A percentile compares a stretch with the other conserved stretches of the same genome.
Conservation (phyloP, 495 filamentous ascomycete species). For the Pyronema omphalodes region DNA sequence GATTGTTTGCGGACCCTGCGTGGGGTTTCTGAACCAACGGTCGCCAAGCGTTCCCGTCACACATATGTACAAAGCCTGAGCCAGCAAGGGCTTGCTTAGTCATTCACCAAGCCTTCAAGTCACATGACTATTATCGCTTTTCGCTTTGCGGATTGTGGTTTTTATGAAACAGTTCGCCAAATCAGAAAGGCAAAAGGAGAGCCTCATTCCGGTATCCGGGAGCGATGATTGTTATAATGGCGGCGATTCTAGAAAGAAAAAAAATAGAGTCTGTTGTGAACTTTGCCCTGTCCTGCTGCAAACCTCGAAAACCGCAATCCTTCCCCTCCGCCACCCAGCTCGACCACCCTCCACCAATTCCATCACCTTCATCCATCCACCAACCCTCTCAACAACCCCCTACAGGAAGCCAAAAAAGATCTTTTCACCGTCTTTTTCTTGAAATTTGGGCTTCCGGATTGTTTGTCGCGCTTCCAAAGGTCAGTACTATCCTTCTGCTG, state of each 20-base stretch:
- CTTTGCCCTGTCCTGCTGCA: background rate
- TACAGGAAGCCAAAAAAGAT: constrained; percentile 6
- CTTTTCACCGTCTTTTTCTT: background rate
- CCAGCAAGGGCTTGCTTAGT: too few relatives aligned
- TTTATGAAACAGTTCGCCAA: background rate
- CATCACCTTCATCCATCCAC: background rate
- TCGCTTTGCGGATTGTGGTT: too few relatives aligned
- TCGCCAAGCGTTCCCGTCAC: too few relatives aligned
- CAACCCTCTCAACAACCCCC: constrained; percentile 9
- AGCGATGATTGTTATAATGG: background rate
- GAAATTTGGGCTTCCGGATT: background rate
- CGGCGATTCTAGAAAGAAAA: background rate
- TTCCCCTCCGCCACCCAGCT: background rate
- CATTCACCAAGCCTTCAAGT: too few relatives aligned
- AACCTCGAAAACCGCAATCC: background rate
- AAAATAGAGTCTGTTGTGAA: background rate
- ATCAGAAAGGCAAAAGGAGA: background rate
- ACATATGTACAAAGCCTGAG: too few relatives aligned
- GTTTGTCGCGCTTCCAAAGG: background rate
- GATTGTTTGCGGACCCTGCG: too few relatives aligned
- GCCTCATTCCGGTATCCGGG: background rate
- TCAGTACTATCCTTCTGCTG: background rate
- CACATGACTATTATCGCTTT: too few relatives aligned
- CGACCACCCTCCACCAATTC: background rate
- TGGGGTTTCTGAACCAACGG: too few relatives aligned